Evolutionary conservation across 768 basidiomycete species (phyloP).

Genomic region (Hypsizygus marmoreus): DNA sequence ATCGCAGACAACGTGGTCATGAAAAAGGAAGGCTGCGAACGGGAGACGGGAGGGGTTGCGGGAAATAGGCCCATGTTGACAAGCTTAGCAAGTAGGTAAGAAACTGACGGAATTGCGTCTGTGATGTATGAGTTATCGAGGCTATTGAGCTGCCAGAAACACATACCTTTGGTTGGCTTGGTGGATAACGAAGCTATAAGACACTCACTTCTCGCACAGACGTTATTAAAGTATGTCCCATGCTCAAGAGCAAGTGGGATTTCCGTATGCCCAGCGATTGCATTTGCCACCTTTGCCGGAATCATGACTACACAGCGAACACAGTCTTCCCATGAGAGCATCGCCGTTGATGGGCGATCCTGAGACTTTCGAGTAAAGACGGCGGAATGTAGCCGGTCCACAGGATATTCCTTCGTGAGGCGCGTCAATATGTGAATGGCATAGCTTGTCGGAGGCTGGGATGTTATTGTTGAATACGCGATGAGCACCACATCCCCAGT

Average conservation of each 20-base stretch:
- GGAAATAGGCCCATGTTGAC: conserved; percentile 71
- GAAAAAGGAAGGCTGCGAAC: conserved; percentile 78
- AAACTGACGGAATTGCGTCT: conserved; percentile 45
- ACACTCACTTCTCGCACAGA: conserved; percentile 55
- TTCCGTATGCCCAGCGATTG: conserved; percentile 42
- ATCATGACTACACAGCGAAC: conserved; percentile 64
- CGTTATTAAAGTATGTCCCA: conserved; percentile 52
- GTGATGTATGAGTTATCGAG: conserved; percentile 9
- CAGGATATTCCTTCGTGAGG: conserved; percentile 63
- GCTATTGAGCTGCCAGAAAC: conserved; percentile 7
- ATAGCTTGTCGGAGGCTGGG: conserved; percentile 47
- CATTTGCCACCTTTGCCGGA: conserved; percentile 82
- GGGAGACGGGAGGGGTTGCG: conserved; percentile 43
- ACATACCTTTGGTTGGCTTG: conserved; percentile 42
- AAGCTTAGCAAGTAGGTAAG: conserved; percentile 64
- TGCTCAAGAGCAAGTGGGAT: conserved; percentile 56
- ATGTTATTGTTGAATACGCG: conserved; percentile 68
- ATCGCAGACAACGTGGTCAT: conserved; percentile 49
- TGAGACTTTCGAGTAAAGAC: conserved; percentile 35
- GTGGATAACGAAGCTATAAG: conserved; percentile 49
- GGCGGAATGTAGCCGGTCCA: conserved; percentile 65
- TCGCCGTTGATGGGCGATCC: conserved; percentile 26
- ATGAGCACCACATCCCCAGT: conserved; percentile 56
- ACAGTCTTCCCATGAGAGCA: conserved; percentile 73
- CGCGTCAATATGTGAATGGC: conserved; percentile 53